Conservation (phyloP, 768 basidiomycete species). For the Mycena pura region DNA sequence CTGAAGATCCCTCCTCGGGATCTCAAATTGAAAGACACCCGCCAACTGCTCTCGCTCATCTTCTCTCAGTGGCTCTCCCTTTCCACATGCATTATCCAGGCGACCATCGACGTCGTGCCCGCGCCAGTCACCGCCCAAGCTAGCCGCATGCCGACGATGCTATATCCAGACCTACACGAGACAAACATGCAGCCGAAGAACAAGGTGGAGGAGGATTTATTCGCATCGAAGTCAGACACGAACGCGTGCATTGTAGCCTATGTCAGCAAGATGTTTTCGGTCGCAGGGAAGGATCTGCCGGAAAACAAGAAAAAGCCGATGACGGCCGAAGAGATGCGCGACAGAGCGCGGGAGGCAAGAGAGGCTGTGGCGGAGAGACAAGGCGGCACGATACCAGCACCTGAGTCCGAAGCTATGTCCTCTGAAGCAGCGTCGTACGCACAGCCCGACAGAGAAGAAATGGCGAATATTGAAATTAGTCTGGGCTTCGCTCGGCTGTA, state of each 20-base stretch:
- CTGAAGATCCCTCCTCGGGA: conserved; percentile 89
- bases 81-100: conserved; percentile 90
- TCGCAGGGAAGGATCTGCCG: conserved; percentile 80
- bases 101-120: conserved; percentile 93
- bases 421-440: conserved; percentile 17
- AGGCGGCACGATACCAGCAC: conserved; percentile 9
- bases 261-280: conserved; percentile 99
- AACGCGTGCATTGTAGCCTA: conserved; percentile 79
- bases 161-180: conserved; percentile 81
- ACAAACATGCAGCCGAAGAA: conserved; percentile 67
- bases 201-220: conserved; percentile 86
- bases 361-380: conserved; percentile 34
- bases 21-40: conserved; percentile 88
- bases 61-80: conserved; percentile 97
- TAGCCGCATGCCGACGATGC: conserved; percentile 87
- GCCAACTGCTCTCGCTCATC: conserved; percentile 82
- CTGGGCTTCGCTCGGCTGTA: conserved; percentile 95
- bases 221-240: conserved; percentile 64
- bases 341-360: conserved; percentile 62
- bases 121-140: conserved; percentile 84
- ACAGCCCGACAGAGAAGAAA: conserved; percentile 30
- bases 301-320: conserved; percentile 80
- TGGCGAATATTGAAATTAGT: conserved; percentile 61
- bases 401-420: conserved; percentile 16
- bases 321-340: conserved; percentile 85